Evolutionary conservation across 768 basidiomycete genomes (phyloP).

Genomic region (Rhizopogon salebrosus): DNA sequence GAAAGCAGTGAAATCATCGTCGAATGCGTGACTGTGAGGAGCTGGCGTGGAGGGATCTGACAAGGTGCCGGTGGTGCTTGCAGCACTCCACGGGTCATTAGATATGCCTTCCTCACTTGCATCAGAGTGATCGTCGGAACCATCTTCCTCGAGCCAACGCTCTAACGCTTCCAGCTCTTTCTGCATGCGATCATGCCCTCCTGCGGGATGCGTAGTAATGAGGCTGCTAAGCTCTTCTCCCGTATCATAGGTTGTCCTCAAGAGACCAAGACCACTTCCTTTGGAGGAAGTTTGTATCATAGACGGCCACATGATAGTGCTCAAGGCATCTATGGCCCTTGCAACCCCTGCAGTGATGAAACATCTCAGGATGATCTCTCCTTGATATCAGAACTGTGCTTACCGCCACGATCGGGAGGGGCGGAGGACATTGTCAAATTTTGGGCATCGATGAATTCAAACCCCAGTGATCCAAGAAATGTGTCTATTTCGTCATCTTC

Average conservation of each 20-base stretch:
- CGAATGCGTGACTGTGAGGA: slow-evolving; percentile 39
- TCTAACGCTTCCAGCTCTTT: slow-evolving; percentile 56
- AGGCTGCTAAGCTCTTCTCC: slow-evolving; percentile 4
- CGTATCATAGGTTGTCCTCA: not conserved
- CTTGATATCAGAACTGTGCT: not conserved
- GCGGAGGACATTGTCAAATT: slow-evolving; percentile 4
- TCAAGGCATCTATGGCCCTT: slow-evolving; percentile 72
- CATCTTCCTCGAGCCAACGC: slow-evolving; percentile 53
- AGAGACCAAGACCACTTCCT: not conserved
- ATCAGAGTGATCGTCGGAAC: slow-evolving; percentile 14
- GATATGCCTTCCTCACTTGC: slow-evolving; percentile 14
- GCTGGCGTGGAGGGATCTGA: slow-evolving; percentile 29
- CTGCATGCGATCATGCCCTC: slow-evolving; percentile 31
- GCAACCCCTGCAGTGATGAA: slow-evolving; percentile 39
- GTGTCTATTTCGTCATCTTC: slow-evolving; percentile 48
- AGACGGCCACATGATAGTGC: slow-evolving; percentile 87
- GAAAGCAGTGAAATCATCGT: slow-evolving; percentile 79
- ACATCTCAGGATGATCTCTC: not conserved
- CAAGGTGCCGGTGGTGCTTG: slow-evolving; percentile 22
- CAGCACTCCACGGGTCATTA: slow-evolving; percentile 37
- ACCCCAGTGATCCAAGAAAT: slow-evolving; percentile 63
- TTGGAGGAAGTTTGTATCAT: slow-evolving; percentile 41
- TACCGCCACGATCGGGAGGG: slow-evolving; percentile 13
- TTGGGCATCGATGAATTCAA: slow-evolving; percentile 64
- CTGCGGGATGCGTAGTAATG: slow-evolving; percentile 5